Conservation (phyloP, 257 asterid species). For the Misopates orontium region DNA sequence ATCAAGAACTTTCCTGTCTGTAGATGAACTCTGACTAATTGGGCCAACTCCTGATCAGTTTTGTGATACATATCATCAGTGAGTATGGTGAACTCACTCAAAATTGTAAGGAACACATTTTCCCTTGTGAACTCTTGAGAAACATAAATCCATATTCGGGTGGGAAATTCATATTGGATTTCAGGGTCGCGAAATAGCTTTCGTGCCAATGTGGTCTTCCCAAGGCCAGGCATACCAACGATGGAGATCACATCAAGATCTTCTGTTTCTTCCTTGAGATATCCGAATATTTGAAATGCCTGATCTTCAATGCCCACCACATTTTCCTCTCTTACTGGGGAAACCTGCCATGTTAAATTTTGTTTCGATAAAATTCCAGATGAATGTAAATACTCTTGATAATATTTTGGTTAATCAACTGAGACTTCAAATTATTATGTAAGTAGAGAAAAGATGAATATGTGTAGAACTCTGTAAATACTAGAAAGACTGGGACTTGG, state of each 20-base stretch:
- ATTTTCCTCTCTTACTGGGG: slow-evolving; percentile 35
- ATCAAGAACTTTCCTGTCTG: slow-evolving; percentile 34
- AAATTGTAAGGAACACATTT: slow-evolving; percentile 38
- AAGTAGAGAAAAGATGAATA: too few species aligned
- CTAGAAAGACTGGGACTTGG: too few species aligned
- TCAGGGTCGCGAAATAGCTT: slow-evolving; percentile 34
- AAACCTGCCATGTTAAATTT: slow-evolving; percentile 28
- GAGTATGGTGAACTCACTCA: slow-evolving; percentile 31
- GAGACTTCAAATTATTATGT: too few species aligned
- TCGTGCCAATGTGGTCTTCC: slow-evolving; percentile 50
- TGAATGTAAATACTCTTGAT: too few species aligned
- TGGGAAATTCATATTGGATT: slow-evolving; percentile 39
- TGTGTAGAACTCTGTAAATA: too few species aligned
- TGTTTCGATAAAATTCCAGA: too few species aligned
- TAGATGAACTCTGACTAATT: slow-evolving; percentile 14
- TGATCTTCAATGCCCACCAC: slow-evolving; percentile 56
- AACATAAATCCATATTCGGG: slow-evolving; percentile 42
- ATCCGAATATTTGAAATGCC: slow-evolving; percentile 31
- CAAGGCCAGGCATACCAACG: slow-evolving; percentile 57
- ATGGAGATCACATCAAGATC: slow-evolving; percentile 40
- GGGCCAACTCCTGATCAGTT: slow-evolving; percentile 31
- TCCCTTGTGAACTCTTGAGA: slow-evolving; percentile 42
- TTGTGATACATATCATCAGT: slow-evolving; percentile 27
- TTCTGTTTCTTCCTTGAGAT: slow-evolving; percentile 32
- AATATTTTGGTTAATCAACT: too few species aligned